These are phyloP conservation scores for Ophiocordyceps unilateralis DNA, from an alignment of 2,329 filamentous ascomycete genomes.

Conservation along the genomic window DNA sequence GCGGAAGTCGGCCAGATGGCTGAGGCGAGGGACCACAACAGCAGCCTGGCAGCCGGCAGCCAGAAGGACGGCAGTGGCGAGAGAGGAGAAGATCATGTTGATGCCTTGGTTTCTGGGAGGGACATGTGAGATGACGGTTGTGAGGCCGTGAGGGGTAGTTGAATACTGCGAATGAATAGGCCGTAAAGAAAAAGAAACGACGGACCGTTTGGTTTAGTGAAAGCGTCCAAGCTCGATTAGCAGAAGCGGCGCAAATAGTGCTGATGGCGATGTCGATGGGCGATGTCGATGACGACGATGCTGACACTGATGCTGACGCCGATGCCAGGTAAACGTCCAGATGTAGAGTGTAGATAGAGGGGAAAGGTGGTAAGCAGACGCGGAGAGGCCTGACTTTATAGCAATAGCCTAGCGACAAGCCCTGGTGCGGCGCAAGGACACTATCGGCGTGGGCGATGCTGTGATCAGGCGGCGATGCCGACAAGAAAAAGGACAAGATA, in stretches of 20 bases:
- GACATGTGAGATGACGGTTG: background rate
- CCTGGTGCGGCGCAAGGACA: too few relatives aligned
- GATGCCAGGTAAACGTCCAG: too few relatives aligned
- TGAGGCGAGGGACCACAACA: slow-evolving; percentile 5
- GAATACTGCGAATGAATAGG: too few relatives aligned
- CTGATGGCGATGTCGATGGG: too few relatives aligned
- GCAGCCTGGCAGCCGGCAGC: slow-evolving; percentile 4
- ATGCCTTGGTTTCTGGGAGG: background rate
- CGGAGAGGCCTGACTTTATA: background rate
- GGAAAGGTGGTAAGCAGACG: too few relatives aligned
- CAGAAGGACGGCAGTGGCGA: slow-evolving; percentile 4
- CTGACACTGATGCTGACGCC: background rate
- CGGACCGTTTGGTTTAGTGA: too few relatives aligned
- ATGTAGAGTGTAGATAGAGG: too few relatives aligned
- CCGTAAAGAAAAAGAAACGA: too few relatives aligned
- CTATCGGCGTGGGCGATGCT: slow-evolving; percentile 3
- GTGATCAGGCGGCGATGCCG: background rate
- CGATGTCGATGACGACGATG: too few relatives aligned
- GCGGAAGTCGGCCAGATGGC: slow-evolving; percentile 11
- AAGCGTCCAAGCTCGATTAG: too few relatives aligned
- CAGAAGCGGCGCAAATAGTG: too few relatives aligned
- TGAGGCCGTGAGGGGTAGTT: background rate
- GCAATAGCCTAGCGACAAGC: background rate
- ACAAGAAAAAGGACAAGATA: background rate
- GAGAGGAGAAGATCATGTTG: slow-evolving; percentile 4